Base-by-base conservation (phyloP, 257 asterid genomes). In the Paulownia fortunei region DNA sequence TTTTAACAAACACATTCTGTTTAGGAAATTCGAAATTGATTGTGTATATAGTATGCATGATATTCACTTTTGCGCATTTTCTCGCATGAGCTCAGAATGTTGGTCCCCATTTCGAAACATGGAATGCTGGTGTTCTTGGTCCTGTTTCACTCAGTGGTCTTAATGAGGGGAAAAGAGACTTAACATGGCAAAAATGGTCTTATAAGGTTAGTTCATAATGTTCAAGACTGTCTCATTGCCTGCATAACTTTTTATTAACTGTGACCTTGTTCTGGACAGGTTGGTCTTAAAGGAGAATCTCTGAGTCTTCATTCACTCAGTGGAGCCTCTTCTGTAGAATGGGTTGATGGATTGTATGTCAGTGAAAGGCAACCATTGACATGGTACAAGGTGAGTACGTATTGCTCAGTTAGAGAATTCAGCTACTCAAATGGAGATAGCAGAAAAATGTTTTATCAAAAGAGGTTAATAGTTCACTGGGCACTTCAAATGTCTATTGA, bases 101-200 rank as follows among this genome's bases (percentile, higher is more conserved):
- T 7, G 99, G 99, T 34, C 98, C 99, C 2, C 99, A 92, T 87
- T 96, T 89, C 47, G 99, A 96, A 75, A 94, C 99, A 27, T 96
- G 99, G 98, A 94, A 89, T 84, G 95, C 99, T 36, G 99, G 99
- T 59, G 69, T 96, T 85, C 99, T 96, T 74, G 99, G 99, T 23
- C 99, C 99, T 0, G 97, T 96, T 85, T 84, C 97, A 32, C 97
- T 96, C 37, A 78, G 84, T 70, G 99, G 99, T 72, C 99, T 96
- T 47, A 89, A 89, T 24, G 97, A 91, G 81, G 98, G 99, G 63
- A 92, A 85, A 72, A 75, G 97, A 80, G 99, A 92, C 83, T 89
- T 96, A 82, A 87, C 98, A 54, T 96, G 99, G 99, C 98, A 96
- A 86, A 92, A 94, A 77, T 96, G 99, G 99, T 85, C 97, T 51